Conservation (phyloP, 768 basidiomycete species). For the Leccinum imitatum region DNA sequence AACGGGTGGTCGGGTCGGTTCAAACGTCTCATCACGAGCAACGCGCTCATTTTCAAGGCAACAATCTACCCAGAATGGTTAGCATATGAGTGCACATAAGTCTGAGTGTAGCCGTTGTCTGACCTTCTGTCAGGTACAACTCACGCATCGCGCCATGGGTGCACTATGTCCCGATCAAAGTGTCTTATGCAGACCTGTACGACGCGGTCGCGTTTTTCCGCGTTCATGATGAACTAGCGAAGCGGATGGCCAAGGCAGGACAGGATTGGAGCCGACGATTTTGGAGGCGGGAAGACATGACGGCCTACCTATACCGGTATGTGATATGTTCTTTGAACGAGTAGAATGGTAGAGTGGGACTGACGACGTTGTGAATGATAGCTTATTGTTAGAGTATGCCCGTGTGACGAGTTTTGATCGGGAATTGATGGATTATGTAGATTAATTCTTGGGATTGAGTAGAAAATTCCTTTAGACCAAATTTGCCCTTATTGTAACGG, state of each 20-base stretch:
- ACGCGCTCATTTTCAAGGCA: constrained; percentile 64
- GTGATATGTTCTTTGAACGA: constrained; percentile 1
- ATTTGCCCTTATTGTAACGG: no score
- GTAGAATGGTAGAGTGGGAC: no score
- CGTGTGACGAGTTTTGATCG: constrained; percentile 50
- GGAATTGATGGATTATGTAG: constrained; percentile 39
- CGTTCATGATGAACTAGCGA: constrained; percentile 59
- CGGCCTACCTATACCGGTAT: constrained; percentile 58
- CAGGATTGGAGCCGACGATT: constrained; percentile 53
- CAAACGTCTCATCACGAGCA: constrained; percentile 60
- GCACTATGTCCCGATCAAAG: constrained; percentile 69
- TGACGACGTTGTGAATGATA: constrained; percentile 17
- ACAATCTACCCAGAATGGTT: constrained; percentile 78
- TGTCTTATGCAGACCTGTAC: constrained; percentile 66
- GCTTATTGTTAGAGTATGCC: constrained; percentile 54
- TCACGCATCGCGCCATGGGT: constrained; percentile 66
- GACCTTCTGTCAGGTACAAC: constrained; percentile 41
- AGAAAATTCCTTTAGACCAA: no score
- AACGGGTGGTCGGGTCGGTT: constrained; percentile 74
- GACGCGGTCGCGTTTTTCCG: constrained; percentile 75
- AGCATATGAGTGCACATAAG: not conserved
- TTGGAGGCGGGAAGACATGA: constrained; percentile 63
- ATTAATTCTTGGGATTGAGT: not conserved
- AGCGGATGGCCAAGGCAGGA: constrained; percentile 55
- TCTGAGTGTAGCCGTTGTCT: not conserved